Percentiles rank a stretch among this genome's conserved stretches.
phyloP scores from a whole-genome alignment of 2,329 filamentous ascomycete genomes.

The Dactylellina haptotyla region DNA sequence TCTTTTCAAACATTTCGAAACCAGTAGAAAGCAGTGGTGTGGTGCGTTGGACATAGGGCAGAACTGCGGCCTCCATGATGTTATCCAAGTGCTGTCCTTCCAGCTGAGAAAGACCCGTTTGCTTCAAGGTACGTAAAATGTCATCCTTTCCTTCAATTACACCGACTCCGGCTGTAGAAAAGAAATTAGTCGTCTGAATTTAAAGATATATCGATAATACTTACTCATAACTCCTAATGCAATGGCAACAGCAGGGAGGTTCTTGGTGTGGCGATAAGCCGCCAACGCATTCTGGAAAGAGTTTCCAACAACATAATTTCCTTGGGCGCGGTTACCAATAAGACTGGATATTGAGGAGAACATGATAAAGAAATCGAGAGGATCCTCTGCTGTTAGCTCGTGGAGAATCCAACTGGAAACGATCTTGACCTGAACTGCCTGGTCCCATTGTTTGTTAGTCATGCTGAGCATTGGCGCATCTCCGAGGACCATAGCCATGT shows the following conservation, averaged over 20 bases:
- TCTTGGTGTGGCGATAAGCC: conserved; percentile 20
- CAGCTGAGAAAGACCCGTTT: conserved; percentile 24
- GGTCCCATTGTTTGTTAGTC: conserved; percentile 56
- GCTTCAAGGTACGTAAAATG: conserved; percentile 25
- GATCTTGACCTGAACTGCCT: conserved; percentile 54
- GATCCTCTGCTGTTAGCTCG: conserved; percentile 38
- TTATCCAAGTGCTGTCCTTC: conserved; percentile 20
- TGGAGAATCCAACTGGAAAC: conserved; percentile 55
- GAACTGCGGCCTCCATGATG: conserved; percentile 30
- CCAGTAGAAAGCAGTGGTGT: conserved; percentile 21
- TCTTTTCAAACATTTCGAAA: conserved; percentile 30
- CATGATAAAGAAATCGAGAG: conserved; percentile 56
- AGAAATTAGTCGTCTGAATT: background rate
- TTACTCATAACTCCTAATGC: conserved; percentile 50
- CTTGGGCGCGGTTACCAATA: conserved; percentile 57
- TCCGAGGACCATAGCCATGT: conserved; percentile 54
- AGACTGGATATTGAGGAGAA: conserved; percentile 57
- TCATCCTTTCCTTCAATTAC: conserved; percentile 52
- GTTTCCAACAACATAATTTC: conserved; percentile 58
- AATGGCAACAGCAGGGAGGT: conserved; percentile 30
- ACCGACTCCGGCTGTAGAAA: conserved; percentile 24
- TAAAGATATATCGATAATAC: background rate
- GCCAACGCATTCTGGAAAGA: conserved; percentile 57
- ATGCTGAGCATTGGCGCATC: conserved; percentile 54
- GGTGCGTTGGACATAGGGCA: conserved; percentile 18